A percentile compares a stretch with the other conserved stretches of the same genome.
These are phyloP conservation scores for Mycosphaerella sp. DNA, from an alignment of 2,329 filamentous ascomycete species.

Conservation along the genomic window DNA sequence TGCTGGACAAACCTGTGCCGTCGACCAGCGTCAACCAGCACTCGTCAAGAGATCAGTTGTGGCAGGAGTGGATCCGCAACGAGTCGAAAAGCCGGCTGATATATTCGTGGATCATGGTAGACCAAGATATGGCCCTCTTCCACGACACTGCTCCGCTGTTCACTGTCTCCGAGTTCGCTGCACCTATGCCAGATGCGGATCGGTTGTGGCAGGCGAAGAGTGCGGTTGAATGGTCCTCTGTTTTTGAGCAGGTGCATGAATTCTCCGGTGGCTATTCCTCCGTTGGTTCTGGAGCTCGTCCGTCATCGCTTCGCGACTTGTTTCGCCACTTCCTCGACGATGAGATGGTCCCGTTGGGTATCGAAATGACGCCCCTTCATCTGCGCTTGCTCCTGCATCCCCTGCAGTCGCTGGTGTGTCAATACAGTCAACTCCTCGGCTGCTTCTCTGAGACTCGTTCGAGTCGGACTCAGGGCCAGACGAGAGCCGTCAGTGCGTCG, in stretches of 20 bases:
- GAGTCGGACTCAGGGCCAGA: conserved; percentile 38
- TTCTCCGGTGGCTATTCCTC: conserved; percentile 49
- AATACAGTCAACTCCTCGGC: conserved; percentile 58
- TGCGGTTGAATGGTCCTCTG: conserved; percentile 53
- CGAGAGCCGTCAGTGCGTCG: conserved; percentile 50
- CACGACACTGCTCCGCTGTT: conserved; percentile 58
- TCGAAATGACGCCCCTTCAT: conserved; percentile 50
- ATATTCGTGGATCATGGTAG: conserved; percentile 70
- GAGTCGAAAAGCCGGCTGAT: conserved; percentile 60
- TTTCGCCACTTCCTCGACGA: conserved; percentile 64
- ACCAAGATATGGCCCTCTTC: conserved; percentile 64
- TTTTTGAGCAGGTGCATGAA: conserved; percentile 55
- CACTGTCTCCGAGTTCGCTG: conserved; percentile 58
- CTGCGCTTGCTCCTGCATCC: conserved; percentile 63
- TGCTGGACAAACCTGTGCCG: conserved; percentile 49
- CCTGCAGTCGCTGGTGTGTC: conserved; percentile 58
- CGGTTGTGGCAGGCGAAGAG: conserved; percentile 56
- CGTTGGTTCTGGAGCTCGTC: conserved; percentile 47
- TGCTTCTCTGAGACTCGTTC: conserved; percentile 55
- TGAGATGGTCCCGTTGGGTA: conserved; percentile 49
- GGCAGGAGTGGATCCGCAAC: conserved; percentile 59
- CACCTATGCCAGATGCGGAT: conserved; percentile 59
- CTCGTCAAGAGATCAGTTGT: conserved; percentile 47
- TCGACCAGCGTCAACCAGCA: conserved; percentile 42
- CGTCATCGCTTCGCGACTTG: conserved; percentile 56